Conservation (phyloP, 345 rosid species). For the Geranium rotundifolium region DNA sequence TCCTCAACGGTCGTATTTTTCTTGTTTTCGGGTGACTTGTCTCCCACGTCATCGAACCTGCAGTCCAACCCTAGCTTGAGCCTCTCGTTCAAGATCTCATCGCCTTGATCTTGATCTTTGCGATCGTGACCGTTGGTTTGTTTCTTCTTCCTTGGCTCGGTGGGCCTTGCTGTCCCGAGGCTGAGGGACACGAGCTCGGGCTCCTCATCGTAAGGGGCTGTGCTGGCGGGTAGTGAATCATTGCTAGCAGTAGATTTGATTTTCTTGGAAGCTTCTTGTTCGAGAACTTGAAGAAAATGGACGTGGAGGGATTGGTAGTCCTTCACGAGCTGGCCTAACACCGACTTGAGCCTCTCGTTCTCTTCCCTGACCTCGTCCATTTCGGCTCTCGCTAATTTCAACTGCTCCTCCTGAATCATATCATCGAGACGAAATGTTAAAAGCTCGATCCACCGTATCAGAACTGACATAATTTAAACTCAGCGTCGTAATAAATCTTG, state of each 20-base stretch:
- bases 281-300: slow-evolving; percentile 33
- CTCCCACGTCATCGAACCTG: slow-evolving; percentile 28
- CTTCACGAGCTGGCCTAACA: slow-evolving; percentile 35
- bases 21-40: neutral
- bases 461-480: too few relatives aligned
- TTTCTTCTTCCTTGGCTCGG: slow-evolving; percentile 20
- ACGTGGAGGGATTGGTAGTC: slow-evolving; percentile 58
- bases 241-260: slow-evolving; percentile 5
- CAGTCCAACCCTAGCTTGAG: slow-evolving; percentile 42
- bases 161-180: slow-evolving; percentile 41
- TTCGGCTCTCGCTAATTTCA: slow-evolving; percentile 58
- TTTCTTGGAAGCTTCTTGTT: slow-evolving; percentile 20
- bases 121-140: neutral
- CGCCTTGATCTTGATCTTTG: slow-evolving; percentile 14
- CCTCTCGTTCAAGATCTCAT: slow-evolving; percentile 11
- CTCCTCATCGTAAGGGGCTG: slow-evolving; percentile 19
- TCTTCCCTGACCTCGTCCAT: slow-evolving; percentile 69
- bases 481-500: too few relatives aligned
- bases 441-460: too few relatives aligned
- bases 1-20: slow-evolving; percentile 17
- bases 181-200: slow-evolving; percentile 59
- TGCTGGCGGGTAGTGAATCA: neutral
- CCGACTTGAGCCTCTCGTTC: slow-evolving; percentile 54
- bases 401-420: slow-evolving; percentile 24
- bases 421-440: too few relatives aligned